Base-by-base conservation (phyloP, 176 grass and related monocot genomes). In the Musa acuminata region DNA sequence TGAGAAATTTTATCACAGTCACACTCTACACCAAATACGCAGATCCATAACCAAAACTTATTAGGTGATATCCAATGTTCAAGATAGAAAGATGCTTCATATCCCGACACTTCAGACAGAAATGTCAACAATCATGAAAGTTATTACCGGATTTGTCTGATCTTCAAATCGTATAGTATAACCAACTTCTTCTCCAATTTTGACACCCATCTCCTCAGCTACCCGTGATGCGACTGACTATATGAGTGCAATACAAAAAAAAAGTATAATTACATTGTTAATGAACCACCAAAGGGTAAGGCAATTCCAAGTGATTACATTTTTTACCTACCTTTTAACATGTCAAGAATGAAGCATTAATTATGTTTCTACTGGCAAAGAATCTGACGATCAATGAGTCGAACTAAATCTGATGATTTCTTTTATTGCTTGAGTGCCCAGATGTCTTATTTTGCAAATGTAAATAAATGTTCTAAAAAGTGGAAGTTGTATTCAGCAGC, bases 141-240 rank as follows among this genome's bases (percentile, higher is more conserved):
- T 58, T 80, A 72, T 75, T 93, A 98, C 90, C 50, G 90, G 87
- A 52, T 91, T 98, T 87, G 94, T 98, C 81, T 89, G 81, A 83
- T 98, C 90, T 81, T 98, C 94, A 80, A 98, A 98, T 60, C 90
- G 90, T 71, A 98, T 98, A 49, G 90, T 87, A 87, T 98, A 98
- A 67, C 94, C 94, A 78, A 98, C 90, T 89, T 98, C 90, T 77
- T 98, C 94, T 57, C 94, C 94, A 82, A 98, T 86, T 51, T 85
- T 91, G n/a, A 93, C 88, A 9, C 95, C 90, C 77, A 79, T 80
- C 74, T 98, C 95, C 80, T 98, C 90, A 67, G 94, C 88, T 55
- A 98, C 90, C 80, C 95, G 85, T 84, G 86, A 93, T 69, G 88
- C 90, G 85, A 98, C 88, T 25, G 78, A 81, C 95, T 98, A 79